phyloP scores from a whole-genome alignment of 139 green algal species.

The Chlamydomonas applanata region DNA sequence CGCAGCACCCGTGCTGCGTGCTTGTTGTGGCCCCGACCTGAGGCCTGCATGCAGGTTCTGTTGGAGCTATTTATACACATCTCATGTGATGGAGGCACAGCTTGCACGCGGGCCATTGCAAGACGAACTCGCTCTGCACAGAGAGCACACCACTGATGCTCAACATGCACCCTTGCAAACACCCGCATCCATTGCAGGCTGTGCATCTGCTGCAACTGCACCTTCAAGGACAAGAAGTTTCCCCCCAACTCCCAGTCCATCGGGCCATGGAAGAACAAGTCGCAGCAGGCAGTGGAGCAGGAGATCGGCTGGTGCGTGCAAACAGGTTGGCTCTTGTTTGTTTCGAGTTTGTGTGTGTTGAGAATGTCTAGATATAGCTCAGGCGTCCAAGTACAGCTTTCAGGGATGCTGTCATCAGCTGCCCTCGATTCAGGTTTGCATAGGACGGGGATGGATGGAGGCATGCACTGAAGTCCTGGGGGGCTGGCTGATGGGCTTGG shows the following conservation, averaged over 20 bases:
- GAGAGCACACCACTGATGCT: too few species aligned
- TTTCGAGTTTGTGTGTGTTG: background rate
- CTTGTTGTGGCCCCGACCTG: too few species aligned
- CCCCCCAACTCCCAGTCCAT: conserved; percentile 9
- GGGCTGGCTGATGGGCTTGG: too few species aligned
- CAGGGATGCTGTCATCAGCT: background rate
- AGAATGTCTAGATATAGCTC: background rate
- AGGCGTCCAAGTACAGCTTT: background rate
- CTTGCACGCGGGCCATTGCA: too few species aligned
- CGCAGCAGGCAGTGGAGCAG: conserved; percentile 7
- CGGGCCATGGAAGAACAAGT: conserved; percentile 22
- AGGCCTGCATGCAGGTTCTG: too few species aligned
- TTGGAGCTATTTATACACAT: too few species aligned
- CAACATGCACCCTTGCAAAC: background rate
- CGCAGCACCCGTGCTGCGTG: background rate
- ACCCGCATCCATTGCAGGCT: conserved; percentile 1
- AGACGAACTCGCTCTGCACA: too few species aligned
- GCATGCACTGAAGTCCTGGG: too few species aligned
- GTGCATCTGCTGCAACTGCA: conserved; percentile 39
- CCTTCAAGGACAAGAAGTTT: conserved; percentile 31
- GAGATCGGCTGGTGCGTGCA: conserved; percentile 28
- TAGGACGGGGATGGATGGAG: background rate
- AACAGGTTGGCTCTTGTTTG: too few species aligned
- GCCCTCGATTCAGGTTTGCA: background rate
- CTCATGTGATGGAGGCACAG: too few species aligned